Conservation (phyloP, 1,284 basidiomycete genomes). For the Malassezia cuniculi region DNA sequence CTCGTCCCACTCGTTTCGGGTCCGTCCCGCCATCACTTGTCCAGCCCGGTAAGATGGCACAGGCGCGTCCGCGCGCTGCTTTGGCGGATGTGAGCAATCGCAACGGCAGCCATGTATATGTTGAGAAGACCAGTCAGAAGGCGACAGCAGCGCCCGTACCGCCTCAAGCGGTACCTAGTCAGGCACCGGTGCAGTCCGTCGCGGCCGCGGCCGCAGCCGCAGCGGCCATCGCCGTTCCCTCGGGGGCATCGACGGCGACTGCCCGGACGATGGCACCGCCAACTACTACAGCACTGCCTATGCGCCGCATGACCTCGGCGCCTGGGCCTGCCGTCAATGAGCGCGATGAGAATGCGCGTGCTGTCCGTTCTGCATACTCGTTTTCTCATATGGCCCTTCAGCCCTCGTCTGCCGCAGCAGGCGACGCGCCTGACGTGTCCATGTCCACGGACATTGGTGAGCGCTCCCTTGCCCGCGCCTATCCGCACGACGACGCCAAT, state of each 20-base stretch:
- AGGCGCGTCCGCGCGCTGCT: slow-evolving; percentile 4
- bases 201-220: neutral
- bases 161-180: neutral
- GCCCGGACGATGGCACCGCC: too few species aligned
- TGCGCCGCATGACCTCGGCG: neutral
- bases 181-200: neutral
- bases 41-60: too few species aligned
- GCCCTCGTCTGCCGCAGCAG: neutral
- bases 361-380: neutral
- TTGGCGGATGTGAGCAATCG: slow-evolving; percentile 15
- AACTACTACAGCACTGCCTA: too few species aligned
- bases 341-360: neutral
- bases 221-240: neutral
- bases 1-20: too few species aligned
- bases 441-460: slow-evolving; percentile 7
- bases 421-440: slow-evolving; percentile 2
- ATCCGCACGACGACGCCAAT: too few species aligned
- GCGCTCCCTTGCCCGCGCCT: too few species aligned
- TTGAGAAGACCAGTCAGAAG: too few species aligned
- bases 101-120: too few species aligned
- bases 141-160: too few species aligned
- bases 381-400: too few species aligned
- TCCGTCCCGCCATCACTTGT: too few species aligned
- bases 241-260: neutral
- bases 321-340: neutral